These are phyloP conservation scores for Macadamia tetraphylla DNA, from an alignment of 164 flowering plant genomes.

Conservation along the genomic window DNA sequence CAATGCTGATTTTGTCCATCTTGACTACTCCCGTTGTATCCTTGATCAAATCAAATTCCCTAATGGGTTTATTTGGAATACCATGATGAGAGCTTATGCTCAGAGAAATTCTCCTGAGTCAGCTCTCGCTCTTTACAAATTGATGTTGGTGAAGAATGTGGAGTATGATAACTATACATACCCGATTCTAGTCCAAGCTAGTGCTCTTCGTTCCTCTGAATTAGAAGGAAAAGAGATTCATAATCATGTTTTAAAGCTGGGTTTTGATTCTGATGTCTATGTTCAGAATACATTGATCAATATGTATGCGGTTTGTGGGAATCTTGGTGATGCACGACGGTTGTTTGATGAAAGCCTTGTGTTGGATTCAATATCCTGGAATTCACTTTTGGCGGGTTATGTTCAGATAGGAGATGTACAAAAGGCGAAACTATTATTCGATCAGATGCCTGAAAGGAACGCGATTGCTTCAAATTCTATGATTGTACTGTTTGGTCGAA, in stretches of 20 bases:
- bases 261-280: conserved; percentile 27
- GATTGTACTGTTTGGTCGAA: conserved; percentile 37
- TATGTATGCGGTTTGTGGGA: conserved; percentile 33
- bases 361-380: conserved; percentile 43
- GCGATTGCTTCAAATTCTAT: conserved; percentile 45
- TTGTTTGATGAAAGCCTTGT: conserved; percentile 41
- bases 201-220: conserved; percentile 15
- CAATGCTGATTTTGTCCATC: conserved; percentile 21
- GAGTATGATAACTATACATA: conserved; percentile 35
- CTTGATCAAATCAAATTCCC: conserved; percentile 22
- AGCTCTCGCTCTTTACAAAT: conserved; percentile 22
- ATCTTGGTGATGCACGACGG: conserved; percentile 25
- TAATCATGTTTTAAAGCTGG: not conserved
- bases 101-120: conserved; percentile 14
- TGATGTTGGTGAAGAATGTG: conserved; percentile 19
- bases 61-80: conserved; percentile 33
- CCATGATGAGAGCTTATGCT: conserved; percentile 31
- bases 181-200: conserved; percentile 37
- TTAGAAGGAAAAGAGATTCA: conserved; percentile 1
- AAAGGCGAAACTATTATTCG: conserved; percentile 30
- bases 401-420: conserved; percentile 27
- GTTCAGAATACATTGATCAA: conserved; percentile 41
- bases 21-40: conserved; percentile 21
- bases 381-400: conserved; percentile 43
- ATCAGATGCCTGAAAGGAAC: conserved; percentile 39